Base-by-base conservation (phyloP, 371 early-diverging fungal species). In the Apophysomyces sp. region DNA sequence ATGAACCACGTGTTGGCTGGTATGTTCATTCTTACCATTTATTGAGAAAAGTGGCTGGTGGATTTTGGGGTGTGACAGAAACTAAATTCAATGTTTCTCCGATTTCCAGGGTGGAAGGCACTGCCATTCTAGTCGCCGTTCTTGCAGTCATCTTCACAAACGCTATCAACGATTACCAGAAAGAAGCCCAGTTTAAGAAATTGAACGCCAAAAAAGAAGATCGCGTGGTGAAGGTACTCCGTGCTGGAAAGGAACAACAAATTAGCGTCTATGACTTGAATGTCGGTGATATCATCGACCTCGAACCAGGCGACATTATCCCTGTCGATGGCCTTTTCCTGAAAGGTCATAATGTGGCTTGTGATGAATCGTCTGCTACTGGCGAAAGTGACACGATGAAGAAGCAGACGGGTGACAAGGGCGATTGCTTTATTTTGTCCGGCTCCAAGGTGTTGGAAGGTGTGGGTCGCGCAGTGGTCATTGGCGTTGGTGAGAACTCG, bases 301-400 rank as follows among this genome's bases (percentile, higher is more conserved):
- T 98, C 37, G 97, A 98, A 71, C 93, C 96, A n/a, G 98, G 98
- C 57, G 98, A 97, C 66, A 90, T 97, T 39, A 77, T 97, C 51
- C 84, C 92, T 0, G 97, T 88, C 15, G 98, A 98, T 70, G 94
- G 94, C 62, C 77, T 98, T 58, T 86, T 84, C 54, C 69, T 95
- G 24, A 67, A 74, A 49, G 94, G 94, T 24, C 91, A 91, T 67
- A 92, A 94, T 69, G 69, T 97, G 55, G 84, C 82, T 7, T 92
- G 92, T 72, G 97, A 97, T 74, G 97, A 97, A 69, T 91, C 91
- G 11, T 89, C 93, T 21, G 90, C 94, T 16, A 97, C 96, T 0
- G 97, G 97, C 65, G 97, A 97, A 81, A 88, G 93, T 4, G 91
- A 95, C 54, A 84, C 91, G 0, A 81, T 95, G 74, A 89, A 88